Base-by-base conservation (phyloP, 139 green algal genomes). In the Yamagishiella unicocca region DNA sequence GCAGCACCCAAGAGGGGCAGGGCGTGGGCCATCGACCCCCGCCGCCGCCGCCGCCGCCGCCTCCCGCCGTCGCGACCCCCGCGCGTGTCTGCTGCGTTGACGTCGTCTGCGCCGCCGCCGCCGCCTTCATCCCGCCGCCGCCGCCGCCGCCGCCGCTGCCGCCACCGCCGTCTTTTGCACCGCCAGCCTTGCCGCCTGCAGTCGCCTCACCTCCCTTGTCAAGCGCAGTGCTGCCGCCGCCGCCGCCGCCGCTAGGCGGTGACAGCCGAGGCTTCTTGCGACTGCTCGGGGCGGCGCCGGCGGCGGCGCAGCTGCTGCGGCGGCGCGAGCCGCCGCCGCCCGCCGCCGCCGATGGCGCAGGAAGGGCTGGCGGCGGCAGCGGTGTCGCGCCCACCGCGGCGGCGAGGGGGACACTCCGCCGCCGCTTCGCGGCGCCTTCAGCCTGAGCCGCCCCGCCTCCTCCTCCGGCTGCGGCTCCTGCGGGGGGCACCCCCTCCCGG, bases 191-290 rank as follows among this genome's bases (percentile, higher is more conserved):
- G 50, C 17, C 62, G 62, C 40, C n/a, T n/a, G n/a, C n/a, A n/a
- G n/a, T n/a, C n/a, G n/a, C n/a, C n/a, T n/a, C n/a, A n/a, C n/a
- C n/a, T n/a, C n/a, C n/a, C n/a, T n/a, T n/a, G n/a, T n/a, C n/a
- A n/a, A n/a, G n/a, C n/a, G n/a, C 31, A 21, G 72, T 29, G 42
- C 27, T n/a, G 31, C 4, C 74, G n/a, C 14, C 33, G 46, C 4
- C 40, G 74, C 29, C 74, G 45, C 19, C 46, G 38, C 7, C 33
- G 19, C 5, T 67, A 46, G 46, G 75, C 4, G 74, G 46, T 38
- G 75, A 71, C 31, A 71, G 75, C 9, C 75, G 75, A 2, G 75
- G 45, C 21, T 83, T 83, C 75, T 83, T 83, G 25, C 50, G 74
- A 45, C 72, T 78, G 7, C 38, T 35, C 27, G 33, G 12, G 45